Conservation (phyloP, 73 alveolate species). For the Blepharisma japonicum region DNA sequence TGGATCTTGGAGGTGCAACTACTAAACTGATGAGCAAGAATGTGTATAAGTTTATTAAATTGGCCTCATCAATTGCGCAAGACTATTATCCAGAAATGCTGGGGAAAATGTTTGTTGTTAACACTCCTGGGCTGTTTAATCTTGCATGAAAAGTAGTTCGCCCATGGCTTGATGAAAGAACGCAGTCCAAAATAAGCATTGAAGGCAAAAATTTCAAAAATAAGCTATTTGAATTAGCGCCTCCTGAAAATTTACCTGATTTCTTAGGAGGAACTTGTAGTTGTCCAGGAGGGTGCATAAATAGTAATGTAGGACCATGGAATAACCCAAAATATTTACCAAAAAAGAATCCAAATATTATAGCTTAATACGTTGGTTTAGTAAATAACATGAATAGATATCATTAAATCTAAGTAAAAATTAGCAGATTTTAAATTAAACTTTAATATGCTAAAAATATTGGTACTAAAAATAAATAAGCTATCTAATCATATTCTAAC, state of each 20-base stretch:
- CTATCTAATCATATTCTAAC: no score
- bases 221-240: slow-evolving; percentile 66
- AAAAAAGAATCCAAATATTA: no score
- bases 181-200: slow-evolving; percentile 65
- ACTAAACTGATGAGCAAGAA: slow-evolving; percentile 57
- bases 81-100: slow-evolving; percentile 86
- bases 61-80: slow-evolving; percentile 69
- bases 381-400: no score
- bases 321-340: background rate
- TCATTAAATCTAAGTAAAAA: no score
- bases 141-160: slow-evolving; percentile 72
- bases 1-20: slow-evolving; percentile 69
- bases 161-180: slow-evolving; percentile 68
- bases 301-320: slow-evolving; percentile 44
- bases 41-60: slow-evolving; percentile 52
- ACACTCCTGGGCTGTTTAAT: slow-evolving; percentile 67
- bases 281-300: slow-evolving; percentile 39
- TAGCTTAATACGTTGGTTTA: no score
- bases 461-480: no score
- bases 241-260: slow-evolving; percentile 63
- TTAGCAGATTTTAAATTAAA: no score
- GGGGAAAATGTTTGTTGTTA: slow-evolving; percentile 70
- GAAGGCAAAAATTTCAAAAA: slow-evolving; percentile 60
- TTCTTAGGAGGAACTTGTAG: slow-evolving; percentile 64
- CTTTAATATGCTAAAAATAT: no score